Evolutionary conservation across 176 grass and related monocot genomes (phyloP).

Genomic region (Canna indica): DNA sequence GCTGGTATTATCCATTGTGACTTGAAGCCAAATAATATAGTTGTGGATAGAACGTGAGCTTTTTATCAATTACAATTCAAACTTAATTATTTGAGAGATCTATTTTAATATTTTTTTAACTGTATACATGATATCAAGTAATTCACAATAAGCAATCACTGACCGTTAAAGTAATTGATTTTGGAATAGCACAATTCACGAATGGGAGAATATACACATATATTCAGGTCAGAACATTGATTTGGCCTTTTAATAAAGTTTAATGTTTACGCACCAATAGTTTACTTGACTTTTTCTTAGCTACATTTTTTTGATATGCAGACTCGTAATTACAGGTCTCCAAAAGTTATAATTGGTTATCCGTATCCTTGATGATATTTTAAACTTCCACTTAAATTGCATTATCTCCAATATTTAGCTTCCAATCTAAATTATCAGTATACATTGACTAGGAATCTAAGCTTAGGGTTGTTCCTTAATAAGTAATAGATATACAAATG

Average conservation of each 20-base stretch:
- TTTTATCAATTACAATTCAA: neutral
- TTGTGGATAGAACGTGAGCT: neutral
- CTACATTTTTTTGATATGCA: neutral
- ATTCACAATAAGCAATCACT: neutral
- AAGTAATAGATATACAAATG: conserved; percentile 58
- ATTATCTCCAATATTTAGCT: too few species aligned
- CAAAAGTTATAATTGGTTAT: conserved; percentile 6
- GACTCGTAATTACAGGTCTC: conserved; percentile 11
- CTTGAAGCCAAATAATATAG: conserved; percentile 17
- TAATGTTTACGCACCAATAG: neutral
- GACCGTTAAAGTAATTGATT: neutral
- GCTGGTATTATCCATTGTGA: conserved; percentile 21
- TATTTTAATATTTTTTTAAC: neutral
- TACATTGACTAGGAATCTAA: too few species aligned
- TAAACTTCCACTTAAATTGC: neutral
- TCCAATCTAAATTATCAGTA: too few species aligned
- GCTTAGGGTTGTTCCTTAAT: neutral
- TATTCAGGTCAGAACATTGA: neutral
- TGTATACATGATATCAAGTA: neutral
- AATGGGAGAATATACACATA: conserved; percentile 4
- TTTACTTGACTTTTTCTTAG: neutral
- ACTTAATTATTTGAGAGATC: neutral
- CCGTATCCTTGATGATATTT: conserved; percentile 2
- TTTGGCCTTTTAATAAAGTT: neutral
- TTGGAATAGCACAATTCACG: neutral